These are phyloP conservation scores for Cladosporium sp. DNA, from an alignment of 2,329 filamentous ascomycete species.

Conservation along the genomic window DNA sequence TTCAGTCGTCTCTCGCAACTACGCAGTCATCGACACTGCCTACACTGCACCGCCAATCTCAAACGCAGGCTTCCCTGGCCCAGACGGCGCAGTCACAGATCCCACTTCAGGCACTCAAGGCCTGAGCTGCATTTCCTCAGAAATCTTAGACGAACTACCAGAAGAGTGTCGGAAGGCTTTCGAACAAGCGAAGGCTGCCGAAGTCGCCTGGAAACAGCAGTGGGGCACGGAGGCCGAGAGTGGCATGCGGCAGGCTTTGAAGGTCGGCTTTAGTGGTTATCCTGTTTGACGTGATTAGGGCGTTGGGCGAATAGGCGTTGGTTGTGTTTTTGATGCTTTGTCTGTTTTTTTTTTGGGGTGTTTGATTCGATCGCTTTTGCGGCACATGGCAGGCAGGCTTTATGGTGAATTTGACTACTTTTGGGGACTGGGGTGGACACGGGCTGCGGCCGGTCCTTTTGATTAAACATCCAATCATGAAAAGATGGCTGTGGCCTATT, in stretches of 20 bases:
- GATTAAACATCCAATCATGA: too few species aligned
- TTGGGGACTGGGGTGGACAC: too few species aligned
- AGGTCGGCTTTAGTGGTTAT: conserved; percentile 47
- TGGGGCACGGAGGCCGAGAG: conserved; percentile 68
- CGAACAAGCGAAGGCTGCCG: conserved; percentile 59
- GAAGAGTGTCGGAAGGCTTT: conserved; percentile 70
- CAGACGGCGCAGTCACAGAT: conserved; percentile 49
- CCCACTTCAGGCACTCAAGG: conserved; percentile 47
- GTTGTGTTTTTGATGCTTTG: background rate
- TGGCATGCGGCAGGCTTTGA: conserved; percentile 43
- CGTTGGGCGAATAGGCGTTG: conserved; percentile 33
- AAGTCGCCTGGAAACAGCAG: conserved; percentile 66
- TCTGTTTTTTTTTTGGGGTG: background rate
- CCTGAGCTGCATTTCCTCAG: conserved; percentile 59
- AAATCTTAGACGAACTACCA: conserved; percentile 63
- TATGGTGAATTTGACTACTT: too few species aligned
- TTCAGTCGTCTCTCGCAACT: conserved; percentile 57
- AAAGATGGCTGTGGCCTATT: too few species aligned
- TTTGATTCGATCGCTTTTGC: background rate
- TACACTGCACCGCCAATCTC: conserved; percentile 56
- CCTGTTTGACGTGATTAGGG: conserved; percentile 40
- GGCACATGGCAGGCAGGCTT: background rate
- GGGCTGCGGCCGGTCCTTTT: too few species aligned
- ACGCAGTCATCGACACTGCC: conserved; percentile 58
- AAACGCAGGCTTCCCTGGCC: conserved; percentile 57